phyloP scores from a whole-genome alignment of 148 eudicot species.

The Salicornia ramosissima region DNA sequence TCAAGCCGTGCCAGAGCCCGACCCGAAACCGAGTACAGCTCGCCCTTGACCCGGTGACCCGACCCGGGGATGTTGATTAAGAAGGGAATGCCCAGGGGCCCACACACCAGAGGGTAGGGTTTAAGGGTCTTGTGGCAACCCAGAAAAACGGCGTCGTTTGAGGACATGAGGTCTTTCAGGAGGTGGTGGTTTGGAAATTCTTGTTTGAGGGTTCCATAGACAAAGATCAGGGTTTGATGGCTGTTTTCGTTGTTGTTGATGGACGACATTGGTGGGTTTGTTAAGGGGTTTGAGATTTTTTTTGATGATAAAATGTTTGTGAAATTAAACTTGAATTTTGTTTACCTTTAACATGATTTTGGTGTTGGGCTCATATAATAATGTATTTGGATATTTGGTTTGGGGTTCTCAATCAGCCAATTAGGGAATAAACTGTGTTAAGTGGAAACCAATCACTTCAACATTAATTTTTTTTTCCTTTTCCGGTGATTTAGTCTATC shows the following conservation, averaged over 20 bases:
- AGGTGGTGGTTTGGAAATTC: conserved; percentile 65
- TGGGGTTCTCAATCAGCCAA: no score
- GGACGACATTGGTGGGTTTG: conserved; percentile 9
- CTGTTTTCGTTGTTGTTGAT: neutral
- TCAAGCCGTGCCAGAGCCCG: conserved; percentile 43
- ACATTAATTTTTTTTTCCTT: no score
- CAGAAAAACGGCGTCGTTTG: conserved; percentile 47
- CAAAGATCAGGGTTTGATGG: conserved; percentile 36
- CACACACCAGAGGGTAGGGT: conserved; percentile 51
- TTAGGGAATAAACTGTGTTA: no score
- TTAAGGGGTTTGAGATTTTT: no score
- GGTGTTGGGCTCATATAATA: no score
- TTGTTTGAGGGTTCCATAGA: conserved; percentile 70
- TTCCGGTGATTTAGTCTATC: no score
- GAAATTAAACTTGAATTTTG: no score
- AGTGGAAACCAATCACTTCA: no score
- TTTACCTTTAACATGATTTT: no score
- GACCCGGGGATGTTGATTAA: conserved; percentile 51
- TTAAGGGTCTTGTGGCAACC: conserved; percentile 41
- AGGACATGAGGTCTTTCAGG: conserved; percentile 30
- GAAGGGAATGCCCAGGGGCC: conserved; percentile 69
- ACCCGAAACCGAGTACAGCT: conserved; percentile 55
- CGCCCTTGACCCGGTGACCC: conserved; percentile 54
- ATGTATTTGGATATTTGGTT: no score
- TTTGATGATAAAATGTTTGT: no score